A percentile compares a stretch with the other conserved stretches of the same genome.
These are phyloP conservation scores for Solanum aculeatissimum DNA, from an alignment of 305 asterid genomes.

Conservation along the genomic window DNA sequence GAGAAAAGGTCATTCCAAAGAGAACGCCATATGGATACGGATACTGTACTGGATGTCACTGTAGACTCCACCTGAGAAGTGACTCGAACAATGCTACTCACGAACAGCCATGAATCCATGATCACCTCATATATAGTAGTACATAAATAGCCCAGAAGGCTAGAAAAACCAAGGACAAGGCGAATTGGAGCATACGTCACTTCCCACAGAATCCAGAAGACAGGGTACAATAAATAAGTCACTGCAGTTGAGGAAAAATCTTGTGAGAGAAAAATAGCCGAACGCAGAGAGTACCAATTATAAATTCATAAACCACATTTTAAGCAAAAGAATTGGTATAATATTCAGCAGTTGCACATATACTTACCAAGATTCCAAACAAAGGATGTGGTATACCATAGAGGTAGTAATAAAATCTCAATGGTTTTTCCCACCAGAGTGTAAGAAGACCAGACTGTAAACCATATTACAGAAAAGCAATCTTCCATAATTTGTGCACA, in stretches of 20 bases:
- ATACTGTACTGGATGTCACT: slow-evolving; percentile 56
- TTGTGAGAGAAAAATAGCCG: background rate
- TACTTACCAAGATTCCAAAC: slow-evolving; percentile 61
- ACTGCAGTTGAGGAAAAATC: background rate
- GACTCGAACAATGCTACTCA: slow-evolving; percentile 54
- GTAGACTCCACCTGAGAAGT: slow-evolving; percentile 61
- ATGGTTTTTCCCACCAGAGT: slow-evolving; percentile 37
- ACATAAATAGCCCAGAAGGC: slow-evolving; percentile 38
- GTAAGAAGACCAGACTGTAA: slow-evolving; percentile 46
- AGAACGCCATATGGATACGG: slow-evolving; percentile 82
- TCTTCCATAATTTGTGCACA: slow-evolving; percentile 38
- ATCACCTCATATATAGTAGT: slow-evolving; percentile 24
- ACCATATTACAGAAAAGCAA: slow-evolving; percentile 57
- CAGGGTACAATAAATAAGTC: slow-evolving; percentile 47
- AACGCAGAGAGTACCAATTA: background rate
- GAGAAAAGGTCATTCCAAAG: slow-evolving; percentile 97
- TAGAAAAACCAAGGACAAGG: slow-evolving; percentile 42
- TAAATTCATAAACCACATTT: background rate
- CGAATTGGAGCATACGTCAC: slow-evolving; percentile 67
- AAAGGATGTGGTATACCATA: slow-evolving; percentile 43
- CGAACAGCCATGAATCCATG: slow-evolving; percentile 38
- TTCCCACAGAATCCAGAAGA: slow-evolving; percentile 71
- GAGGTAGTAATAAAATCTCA: slow-evolving; percentile 63
- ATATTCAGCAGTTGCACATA: background rate
- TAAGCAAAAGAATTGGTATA: background rate